Conservation (phyloP, 345 rosid genomes). For the rapeseed (Brassica napus) region DNA sequence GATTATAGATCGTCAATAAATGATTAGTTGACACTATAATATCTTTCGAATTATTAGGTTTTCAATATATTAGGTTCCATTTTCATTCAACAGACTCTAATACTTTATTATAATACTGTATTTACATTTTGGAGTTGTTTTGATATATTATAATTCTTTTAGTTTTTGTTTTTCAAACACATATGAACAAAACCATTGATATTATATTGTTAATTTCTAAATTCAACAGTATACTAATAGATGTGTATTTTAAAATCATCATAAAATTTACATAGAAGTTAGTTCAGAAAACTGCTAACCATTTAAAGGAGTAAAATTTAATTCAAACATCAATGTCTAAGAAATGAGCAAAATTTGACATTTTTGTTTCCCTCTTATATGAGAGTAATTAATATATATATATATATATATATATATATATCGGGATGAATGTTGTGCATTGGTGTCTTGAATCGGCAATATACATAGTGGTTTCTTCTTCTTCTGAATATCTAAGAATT, state of each 20-base stretch:
- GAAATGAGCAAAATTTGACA: neutral
- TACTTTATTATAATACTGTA: neutral
- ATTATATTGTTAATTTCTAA: neutral
- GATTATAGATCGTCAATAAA: conserved; percentile 28
- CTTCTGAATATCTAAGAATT: neutral
- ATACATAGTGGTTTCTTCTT: neutral
- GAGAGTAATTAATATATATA: neutral
- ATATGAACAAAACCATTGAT: neutral
- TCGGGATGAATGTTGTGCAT: neutral
- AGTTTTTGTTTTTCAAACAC: neutral
- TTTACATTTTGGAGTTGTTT: neutral
- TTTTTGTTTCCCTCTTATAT: neutral
- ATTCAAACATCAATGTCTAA: neutral
- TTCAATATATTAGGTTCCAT: neutral
- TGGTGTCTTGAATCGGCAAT: neutral
- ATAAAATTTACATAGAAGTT: neutral
- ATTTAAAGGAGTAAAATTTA: neutral
- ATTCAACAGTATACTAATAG: neutral
- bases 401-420: neutral
- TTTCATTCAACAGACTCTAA: neutral
- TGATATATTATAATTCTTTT: neutral
- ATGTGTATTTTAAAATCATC: neutral
- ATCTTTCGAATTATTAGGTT: neutral
- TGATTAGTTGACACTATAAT: conserved; percentile 8
- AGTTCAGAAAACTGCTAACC: neutral